Base-by-base conservation (phyloP, 1,139 yeast species). In the Petasospora fabianii region DNA sequence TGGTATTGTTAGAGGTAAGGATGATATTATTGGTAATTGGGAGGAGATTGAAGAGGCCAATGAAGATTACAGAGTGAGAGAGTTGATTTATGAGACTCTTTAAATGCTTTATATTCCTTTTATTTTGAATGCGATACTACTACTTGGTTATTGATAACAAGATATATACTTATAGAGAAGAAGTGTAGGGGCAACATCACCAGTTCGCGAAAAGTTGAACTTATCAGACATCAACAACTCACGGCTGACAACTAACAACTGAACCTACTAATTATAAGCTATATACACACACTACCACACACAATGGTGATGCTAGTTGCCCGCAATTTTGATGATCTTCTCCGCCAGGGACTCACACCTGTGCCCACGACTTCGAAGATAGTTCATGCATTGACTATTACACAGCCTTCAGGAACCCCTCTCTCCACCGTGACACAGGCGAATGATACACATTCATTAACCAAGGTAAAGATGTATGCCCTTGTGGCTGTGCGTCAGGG, bases 1-100 rank as follows among this genome's bases (percentile, higher is more conserved):
- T 3, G 97, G 94, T n/a, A 75, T 92, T 17, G 88, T 90, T 20
- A 74, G 96, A 55, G 96, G 95, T n/a, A 69, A 69, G 30, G 87
- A 81, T 51, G 96, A 87, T 51, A 76, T 81, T 46, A 82, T 90
- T 50, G 96, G 96, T 6, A 79, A 82, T 57, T 83, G 83, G 83
- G 75, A 80, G 58, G 86, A 77, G 51, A 71, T 81, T 49, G 92
- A 84, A 42, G 96, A 87, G 38, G 87, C 92, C 17, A 83, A 85
- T 54, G 96, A 87, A 56, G 88, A 86, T 46, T 85, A 84, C 56
- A 78, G 75, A 48, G 75, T 83, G 43, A 73, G 79, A 44, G 71
- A 68, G 34, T 48, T 81, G 27, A 68, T 83, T 31, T 81, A 77
- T 43, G 74, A 69, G 46, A 63, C 69, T 6, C 58, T 62, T 33